These are phyloP conservation scores for Ceratobasidium theobromae DNA, from an alignment of 1,284 basidiomycete genomes.

Conservation along the genomic window DNA sequence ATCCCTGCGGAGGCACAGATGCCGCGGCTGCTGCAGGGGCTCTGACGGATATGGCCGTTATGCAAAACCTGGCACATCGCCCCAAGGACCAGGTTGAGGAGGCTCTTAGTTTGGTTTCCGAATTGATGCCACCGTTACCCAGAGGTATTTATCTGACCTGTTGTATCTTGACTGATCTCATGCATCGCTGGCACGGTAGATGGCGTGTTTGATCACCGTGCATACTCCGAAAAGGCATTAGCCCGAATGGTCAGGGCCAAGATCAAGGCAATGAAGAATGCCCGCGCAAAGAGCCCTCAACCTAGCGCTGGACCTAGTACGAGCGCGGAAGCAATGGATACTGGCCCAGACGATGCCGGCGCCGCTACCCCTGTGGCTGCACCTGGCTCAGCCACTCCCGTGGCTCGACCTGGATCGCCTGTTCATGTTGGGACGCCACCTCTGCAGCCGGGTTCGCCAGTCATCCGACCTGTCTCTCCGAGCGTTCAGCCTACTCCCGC, in stretches of 20 bases:
- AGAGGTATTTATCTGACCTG: slow-evolving; percentile 59
- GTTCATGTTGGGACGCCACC: slow-evolving; percentile 14
- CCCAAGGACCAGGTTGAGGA: slow-evolving; percentile 98
- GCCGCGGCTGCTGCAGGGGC: slow-evolving; percentile 62
- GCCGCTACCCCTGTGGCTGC: slow-evolving; percentile 30
- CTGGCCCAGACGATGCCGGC: slow-evolving; percentile 25
- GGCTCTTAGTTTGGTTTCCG: slow-evolving; percentile 80
- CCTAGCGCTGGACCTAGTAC: slow-evolving; percentile 7
- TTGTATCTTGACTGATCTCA: background rate
- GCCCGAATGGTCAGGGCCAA: slow-evolving; percentile 71
- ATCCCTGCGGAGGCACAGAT: slow-evolving; percentile 54
- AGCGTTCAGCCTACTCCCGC: background rate
- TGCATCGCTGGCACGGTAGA: slow-evolving; percentile 49
- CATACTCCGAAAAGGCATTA: slow-evolving; percentile 85
- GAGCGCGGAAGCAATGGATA: background rate
- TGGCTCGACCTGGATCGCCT: slow-evolving; percentile 55
- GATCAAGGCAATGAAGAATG: slow-evolving; percentile 65
- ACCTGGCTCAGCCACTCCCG: slow-evolving; percentile 41
- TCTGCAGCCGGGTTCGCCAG: background rate
- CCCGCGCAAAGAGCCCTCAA: slow-evolving; percentile 38
- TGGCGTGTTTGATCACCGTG: slow-evolving; percentile 89
- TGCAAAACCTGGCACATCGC: slow-evolving; percentile 94
- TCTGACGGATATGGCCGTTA: slow-evolving; percentile 92
- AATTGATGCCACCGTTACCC: slow-evolving; percentile 86
- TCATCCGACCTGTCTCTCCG: slow-evolving; percentile 7